Percentiles rank a stretch among this genome's conserved stretches.
These are phyloP conservation scores for Naganishia onofrii DNA, from an alignment of 768 basidiomycete genomes.

Conservation along the genomic window DNA sequence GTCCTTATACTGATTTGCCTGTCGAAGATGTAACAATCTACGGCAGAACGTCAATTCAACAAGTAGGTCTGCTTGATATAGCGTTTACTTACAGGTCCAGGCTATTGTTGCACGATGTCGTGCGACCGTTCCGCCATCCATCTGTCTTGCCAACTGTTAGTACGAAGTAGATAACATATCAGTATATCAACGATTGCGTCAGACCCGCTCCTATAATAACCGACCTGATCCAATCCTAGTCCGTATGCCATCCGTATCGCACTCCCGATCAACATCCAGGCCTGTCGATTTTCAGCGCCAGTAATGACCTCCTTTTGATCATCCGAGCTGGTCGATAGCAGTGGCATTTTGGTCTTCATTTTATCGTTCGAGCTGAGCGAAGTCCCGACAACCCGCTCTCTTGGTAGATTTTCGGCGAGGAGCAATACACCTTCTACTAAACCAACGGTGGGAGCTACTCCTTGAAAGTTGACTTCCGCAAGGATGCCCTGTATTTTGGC, in stretches of 20 bases:
- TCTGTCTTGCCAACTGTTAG: conserved; percentile 31
- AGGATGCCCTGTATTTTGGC: conserved; percentile 35
- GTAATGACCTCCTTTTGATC: conserved; percentile 36
- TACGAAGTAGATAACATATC: too few species aligned
- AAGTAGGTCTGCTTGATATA: background rate
- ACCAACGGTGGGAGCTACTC: conserved; percentile 40
- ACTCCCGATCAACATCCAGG: conserved; percentile 47
- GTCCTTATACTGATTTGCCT: conserved; percentile 47
- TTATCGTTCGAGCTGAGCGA: background rate
- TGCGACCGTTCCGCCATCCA: conserved; percentile 25
- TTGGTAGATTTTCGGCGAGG: conserved; percentile 46
- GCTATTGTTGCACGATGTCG: conserved; percentile 36
- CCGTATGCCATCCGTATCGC: conserved; percentile 49
- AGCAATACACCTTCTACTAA: conserved; percentile 48
- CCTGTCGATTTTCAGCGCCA: conserved; percentile 45
- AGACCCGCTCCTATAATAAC: background rate
- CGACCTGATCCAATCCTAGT: conserved; percentile 45
- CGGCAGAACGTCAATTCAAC: background rate
- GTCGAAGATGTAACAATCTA: conserved; percentile 51
- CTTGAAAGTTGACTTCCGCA: conserved; percentile 41
- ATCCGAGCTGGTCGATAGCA: conserved; percentile 25
- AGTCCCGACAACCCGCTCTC: conserved; percentile 26
- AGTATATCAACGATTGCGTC: background rate
- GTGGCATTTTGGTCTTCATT: conserved; percentile 28
- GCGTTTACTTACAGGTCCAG: conserved; percentile 46